Conservation (phyloP, 23 red algal species). For the Gracilaria caudata region DNA sequence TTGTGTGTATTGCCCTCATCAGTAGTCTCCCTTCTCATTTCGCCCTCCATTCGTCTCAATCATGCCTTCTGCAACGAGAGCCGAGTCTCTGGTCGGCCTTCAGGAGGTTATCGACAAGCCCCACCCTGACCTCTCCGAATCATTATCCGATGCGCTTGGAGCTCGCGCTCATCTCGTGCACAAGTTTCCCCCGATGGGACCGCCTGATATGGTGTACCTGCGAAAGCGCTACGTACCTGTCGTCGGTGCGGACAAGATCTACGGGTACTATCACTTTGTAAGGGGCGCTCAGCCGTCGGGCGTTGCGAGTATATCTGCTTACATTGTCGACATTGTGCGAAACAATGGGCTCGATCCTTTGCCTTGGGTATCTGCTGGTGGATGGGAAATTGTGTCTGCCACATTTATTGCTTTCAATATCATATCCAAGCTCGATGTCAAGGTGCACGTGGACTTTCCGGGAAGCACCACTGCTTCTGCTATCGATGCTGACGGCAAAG, state of each 20-base stretch:
- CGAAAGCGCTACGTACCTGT: constrained; percentile 81
- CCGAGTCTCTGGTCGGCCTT: constrained; percentile 69
- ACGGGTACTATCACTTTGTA: constrained; percentile 95
- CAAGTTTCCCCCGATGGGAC: constrained; percentile 66
- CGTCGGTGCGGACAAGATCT: constrained; percentile 64
- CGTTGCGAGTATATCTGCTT: constrained; percentile 72
- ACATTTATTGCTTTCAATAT: constrained; percentile 78
- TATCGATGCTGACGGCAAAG: constrained; percentile 30
- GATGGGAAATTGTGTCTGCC: constrained; percentile 77
- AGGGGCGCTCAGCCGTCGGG: constrained; percentile 68
- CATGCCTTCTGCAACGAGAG: constrained; percentile 59
- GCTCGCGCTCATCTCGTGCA: constrained; percentile 30
- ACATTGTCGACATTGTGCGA: constrained; percentile 79
- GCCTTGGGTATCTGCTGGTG: constrained; percentile 86
- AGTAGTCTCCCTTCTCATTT: neutral
- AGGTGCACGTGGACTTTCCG: constrained; percentile 78
- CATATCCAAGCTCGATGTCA: constrained; percentile 74
- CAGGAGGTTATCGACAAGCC: constrained; percentile 51
- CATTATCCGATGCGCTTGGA: constrained; percentile 15
- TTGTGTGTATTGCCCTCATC: neutral
- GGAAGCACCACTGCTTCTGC: constrained; percentile 71
- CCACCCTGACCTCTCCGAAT: neutral
- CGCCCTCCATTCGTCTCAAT: neutral
- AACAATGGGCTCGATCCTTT: constrained; percentile 80
- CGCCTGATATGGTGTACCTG: constrained; percentile 80